Base-by-base conservation (phyloP, 192 early-diverging fungal genomes). In the Anaeromyces robustus region DNA sequence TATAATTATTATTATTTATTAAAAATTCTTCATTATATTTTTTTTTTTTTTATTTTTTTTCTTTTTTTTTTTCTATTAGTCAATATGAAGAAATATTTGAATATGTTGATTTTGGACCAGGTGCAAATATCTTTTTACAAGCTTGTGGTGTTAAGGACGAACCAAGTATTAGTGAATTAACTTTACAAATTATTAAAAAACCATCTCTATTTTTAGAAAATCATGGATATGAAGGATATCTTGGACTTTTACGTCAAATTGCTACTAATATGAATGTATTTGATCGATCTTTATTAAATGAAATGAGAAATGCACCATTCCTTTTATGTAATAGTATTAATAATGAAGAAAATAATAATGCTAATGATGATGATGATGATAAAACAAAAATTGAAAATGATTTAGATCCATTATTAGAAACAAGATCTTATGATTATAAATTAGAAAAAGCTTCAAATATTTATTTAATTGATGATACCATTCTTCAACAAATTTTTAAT, bases 91-190 rank as follows among this genome's bases (percentile, higher is more conserved):
- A 84, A 28, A 81, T 82, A 41, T 31, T 84, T 78, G 84, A 78
- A 32, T 89, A 86, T 29, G 85, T 92, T 37, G 92, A 95, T 82
- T 96, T 95, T 86, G 94, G 94, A 1, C 59, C 84, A 0, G 59
- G 84, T 2, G 95, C 93, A 17, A 93, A 95, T 83, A 83, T 87
- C 14, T 97, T 97, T 79, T 83, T 97, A 77, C 89, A 90, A 30
- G 87, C 89, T 2, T 97, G 96, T 81, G 96, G 96, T 78, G 93
- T 96, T 17, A 92, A 92, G 79, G 90, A 93, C 39, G 92, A 94
- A 78, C 94, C 95, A 0, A 88, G 92, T 0, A 90, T 93, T 2
- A 77, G 89, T 22, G 95, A 97, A 34, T 81, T 96, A 37, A 89
- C 94, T 0, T 82, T 87, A 16, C 85, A 90, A 78, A 83, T 97